Evolutionary conservation across 441 rosid genomes (phyloP).

Genomic region (Gossypium lobatum): DNA sequence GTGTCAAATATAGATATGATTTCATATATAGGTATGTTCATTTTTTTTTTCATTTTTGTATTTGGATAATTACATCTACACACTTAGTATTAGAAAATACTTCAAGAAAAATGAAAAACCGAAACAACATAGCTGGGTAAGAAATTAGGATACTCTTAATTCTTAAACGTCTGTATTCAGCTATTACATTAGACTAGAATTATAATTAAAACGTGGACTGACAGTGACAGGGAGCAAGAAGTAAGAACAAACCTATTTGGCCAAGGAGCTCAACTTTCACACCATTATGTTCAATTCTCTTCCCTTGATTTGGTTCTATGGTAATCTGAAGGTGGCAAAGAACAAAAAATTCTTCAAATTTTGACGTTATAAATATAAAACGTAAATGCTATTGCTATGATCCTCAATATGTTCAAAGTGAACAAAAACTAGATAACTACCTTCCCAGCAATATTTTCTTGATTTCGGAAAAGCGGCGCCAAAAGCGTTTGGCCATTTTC

Average conservation of each 20-base stretch:
- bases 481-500: constrained; percentile 81
- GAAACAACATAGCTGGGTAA: neutral
- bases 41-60: too few species aligned
- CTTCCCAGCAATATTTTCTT: constrained; percentile 90
- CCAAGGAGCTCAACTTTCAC: constrained; percentile 96
- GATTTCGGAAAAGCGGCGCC: constrained; percentile 89
- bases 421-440: constrained; percentile 26
- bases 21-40: too few species aligned
- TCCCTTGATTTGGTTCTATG: constrained; percentile 83
- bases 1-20: neutral
- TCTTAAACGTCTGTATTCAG: constrained; percentile 6
- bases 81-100: neutral
- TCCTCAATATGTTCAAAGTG: neutral
- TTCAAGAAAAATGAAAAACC: neutral
- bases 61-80: neutral
- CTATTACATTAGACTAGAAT: neutral
- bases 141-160: neutral
- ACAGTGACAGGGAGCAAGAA: neutral
- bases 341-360: constrained; percentile 13
- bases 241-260: constrained; percentile 69
- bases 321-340: constrained; percentile 39
- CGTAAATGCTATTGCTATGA: neutral
- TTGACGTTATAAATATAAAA: neutral
- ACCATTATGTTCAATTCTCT: constrained; percentile 91
- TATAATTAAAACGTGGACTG: neutral